A percentile compares a stretch with the other conserved stretches of the same genome.
Evolutionary conservation across 78 protist genomes (phyloP).

Genomic region (slime mould (Dictyostelium discoideum)): DNA sequence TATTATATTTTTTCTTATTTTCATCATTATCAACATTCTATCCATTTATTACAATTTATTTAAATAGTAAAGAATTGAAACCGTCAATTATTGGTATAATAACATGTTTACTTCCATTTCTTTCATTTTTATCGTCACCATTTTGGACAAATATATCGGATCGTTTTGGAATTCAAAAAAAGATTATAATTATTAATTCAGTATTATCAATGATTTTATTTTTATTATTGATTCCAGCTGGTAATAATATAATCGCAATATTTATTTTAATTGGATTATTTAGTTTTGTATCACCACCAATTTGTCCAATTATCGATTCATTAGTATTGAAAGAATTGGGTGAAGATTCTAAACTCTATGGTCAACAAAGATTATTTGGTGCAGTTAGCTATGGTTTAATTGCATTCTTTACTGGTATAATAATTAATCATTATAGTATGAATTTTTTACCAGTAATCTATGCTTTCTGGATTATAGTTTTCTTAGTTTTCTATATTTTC

Average conservation of each 20-base stretch:
- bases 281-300: background rate
- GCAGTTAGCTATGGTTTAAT: conserved; percentile 5
- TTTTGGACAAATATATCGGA: background rate
- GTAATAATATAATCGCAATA: background rate
- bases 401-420: background rate
- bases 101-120: background rate
- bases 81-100: conserved; percentile 2
- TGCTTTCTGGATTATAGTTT: background rate
- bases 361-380: conserved; percentile 30
- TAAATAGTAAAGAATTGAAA: background rate
- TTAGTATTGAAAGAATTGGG: background rate
- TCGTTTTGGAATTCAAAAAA: background rate
- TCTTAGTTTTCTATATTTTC: background rate
- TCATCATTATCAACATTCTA: background rate
- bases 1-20: conserved; percentile 19
- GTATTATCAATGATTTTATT: background rate
- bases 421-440: background rate
- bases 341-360: conserved; percentile 1
- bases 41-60: conserved; percentile 3
- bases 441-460: background rate
- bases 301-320: conserved; percentile 10
- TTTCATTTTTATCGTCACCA: background rate
- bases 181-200: background rate
- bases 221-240: background rate
- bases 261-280: background rate